These are phyloP conservation scores for Hyaloscypha finlandica DNA, from an alignment of 495 filamentous ascomycete genomes.

Conservation along the genomic window DNA sequence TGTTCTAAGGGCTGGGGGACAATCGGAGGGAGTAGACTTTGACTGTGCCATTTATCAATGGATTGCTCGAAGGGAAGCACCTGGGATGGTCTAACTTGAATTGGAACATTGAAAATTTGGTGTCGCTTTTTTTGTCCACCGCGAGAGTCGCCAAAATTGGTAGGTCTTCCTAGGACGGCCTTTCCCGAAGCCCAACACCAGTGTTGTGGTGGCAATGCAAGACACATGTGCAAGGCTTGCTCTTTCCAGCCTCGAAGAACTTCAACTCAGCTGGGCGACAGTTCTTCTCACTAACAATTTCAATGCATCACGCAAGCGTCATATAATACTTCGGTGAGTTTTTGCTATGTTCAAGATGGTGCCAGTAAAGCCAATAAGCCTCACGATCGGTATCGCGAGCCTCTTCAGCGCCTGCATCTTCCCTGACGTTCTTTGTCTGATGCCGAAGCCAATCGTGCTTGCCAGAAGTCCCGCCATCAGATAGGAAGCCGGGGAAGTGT, in stretches of 20 bases:
- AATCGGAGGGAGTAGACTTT: no score
- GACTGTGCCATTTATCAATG: no score
- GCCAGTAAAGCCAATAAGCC: background rate
- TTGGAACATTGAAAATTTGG: no score
- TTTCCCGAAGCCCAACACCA: background rate
- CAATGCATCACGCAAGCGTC: background rate
- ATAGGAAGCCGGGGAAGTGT: background rate
- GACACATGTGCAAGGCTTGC: background rate
- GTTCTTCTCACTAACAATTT: background rate
- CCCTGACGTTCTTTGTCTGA: no score
- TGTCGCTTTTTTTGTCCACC: no score
- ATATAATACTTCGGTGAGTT: background rate
- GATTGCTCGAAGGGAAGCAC: no score
- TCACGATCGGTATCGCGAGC: slow-evolving; percentile 5
- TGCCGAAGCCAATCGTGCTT: no score
- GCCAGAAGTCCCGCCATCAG: no score
- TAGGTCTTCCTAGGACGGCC: background rate
- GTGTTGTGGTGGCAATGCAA: background rate
- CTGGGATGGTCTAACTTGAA: no score
- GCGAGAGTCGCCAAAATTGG: background rate
- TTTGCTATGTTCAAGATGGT: background rate
- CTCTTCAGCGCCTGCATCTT: slow-evolving; percentile 17
- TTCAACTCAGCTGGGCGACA: background rate
- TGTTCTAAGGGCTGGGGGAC: no score
- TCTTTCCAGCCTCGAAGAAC: background rate